phyloP scores from a whole-genome alignment of 768 basidiomycete species.

The Pleurotus eryngii region DNA sequence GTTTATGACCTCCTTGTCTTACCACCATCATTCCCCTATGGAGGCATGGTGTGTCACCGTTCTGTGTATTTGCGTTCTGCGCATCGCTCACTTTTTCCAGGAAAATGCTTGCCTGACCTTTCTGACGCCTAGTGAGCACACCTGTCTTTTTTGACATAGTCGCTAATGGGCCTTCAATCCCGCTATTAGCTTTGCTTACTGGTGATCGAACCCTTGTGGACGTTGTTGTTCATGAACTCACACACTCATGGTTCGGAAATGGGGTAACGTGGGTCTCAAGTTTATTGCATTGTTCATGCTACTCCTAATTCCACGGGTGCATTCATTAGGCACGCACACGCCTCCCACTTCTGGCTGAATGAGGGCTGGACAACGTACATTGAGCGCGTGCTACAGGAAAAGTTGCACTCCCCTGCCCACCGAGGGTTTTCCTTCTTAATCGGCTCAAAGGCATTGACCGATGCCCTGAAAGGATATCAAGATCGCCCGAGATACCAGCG shows the following conservation, averaged over 20 bases:
- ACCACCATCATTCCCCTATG: conserved; percentile 91
- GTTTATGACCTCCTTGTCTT: conserved; percentile 89
- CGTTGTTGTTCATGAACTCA: conserved; percentile 84
- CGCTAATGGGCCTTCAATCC: conserved; percentile 1
- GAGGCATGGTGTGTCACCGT: conserved; percentile 67
- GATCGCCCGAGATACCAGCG: conserved; percentile 72
- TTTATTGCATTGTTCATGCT: neutral
- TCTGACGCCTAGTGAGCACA: conserved; percentile 72
- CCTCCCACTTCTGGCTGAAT: conserved; percentile 85
- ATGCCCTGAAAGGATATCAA: conserved; percentile 61
- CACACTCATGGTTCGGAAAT: conserved; percentile 93
- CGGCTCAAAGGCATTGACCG: conserved; percentile 68
- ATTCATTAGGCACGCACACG: conserved; percentile 54
- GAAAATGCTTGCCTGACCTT: conserved; percentile 91
- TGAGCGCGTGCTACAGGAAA: conserved; percentile 74
- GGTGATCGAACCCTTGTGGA: conserved; percentile 86
- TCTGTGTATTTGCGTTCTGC: neutral
- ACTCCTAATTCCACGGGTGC: neutral
- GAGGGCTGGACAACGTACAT: conserved; percentile 95
- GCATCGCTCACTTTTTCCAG: conserved; percentile 31
- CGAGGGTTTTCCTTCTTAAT: conserved; percentile 81
- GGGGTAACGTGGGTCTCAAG: conserved; percentile 60
- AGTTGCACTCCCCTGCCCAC: conserved; percentile 68
- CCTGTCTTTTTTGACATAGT: neutral
- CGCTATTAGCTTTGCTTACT: conserved; percentile 63